Evolutionary conservation across 768 basidiomycete genomes (phyloP).

Genomic region (Dentipellis sp.): DNA sequence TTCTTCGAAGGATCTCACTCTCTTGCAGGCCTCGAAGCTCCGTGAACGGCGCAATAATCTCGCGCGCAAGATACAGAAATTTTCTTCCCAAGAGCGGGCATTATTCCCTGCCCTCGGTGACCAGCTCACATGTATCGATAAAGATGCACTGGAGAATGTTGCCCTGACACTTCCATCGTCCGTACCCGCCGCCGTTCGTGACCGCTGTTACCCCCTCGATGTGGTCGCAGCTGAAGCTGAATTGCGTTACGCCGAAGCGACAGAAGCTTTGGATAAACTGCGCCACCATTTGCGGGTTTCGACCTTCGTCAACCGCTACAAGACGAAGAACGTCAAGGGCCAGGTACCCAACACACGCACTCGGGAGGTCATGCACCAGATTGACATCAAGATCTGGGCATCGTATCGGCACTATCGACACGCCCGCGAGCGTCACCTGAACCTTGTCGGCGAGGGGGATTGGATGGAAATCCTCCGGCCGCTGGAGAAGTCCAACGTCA

Average conservation of each 20-base stretch:
- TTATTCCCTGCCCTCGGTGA: background rate
- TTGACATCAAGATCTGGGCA: background rate
- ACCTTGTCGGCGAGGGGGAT: background rate
- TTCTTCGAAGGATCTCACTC: background rate
- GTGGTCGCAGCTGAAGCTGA: background rate
- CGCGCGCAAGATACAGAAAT: background rate
- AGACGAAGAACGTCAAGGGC: conserved; percentile 1
- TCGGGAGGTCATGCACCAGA: background rate
- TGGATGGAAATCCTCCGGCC: background rate
- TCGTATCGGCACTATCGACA: background rate
- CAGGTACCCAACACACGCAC: conserved; percentile 5
- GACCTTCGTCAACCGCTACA: conserved; percentile 3
- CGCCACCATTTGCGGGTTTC: conserved; percentile 1
- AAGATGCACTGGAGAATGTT: background rate
- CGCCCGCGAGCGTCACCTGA: background rate
- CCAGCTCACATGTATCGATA: background rate
- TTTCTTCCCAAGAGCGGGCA: background rate
- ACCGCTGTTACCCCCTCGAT: background rate
- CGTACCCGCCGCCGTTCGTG: background rate
- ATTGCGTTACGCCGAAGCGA: conserved; percentile 9
- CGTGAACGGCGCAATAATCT: background rate
- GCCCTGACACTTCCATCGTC: conserved; percentile 3
- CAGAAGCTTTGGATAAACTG: conserved; percentile 3
- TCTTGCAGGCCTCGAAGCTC: background rate
- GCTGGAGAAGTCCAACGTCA: background rate